phyloP scores from a whole-genome alignment of 371 early-diverging fungal species.

The Nematocida parisii region DNA sequence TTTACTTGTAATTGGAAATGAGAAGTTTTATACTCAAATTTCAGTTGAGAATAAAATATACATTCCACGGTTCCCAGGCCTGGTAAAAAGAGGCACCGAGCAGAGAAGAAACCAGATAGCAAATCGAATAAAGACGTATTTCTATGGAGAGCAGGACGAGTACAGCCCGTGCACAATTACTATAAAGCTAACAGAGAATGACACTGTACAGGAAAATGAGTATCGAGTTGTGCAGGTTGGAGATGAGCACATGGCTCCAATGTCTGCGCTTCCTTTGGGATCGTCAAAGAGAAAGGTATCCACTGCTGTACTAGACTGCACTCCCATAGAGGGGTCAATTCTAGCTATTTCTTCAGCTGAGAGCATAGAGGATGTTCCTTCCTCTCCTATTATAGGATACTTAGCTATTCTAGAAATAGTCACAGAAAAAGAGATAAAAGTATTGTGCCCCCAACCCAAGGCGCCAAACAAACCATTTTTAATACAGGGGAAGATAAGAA shows the following conservation, averaged over 20 bases:
- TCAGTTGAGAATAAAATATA: conserved; percentile 30
- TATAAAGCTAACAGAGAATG: conserved; percentile 44
- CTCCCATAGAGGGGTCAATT: conserved; percentile 57
- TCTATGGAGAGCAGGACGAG: conserved; percentile 67
- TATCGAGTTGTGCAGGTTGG: conserved; percentile 64
- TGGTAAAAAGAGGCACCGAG: conserved; percentile 56
- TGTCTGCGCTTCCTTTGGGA: conserved; percentile 69
- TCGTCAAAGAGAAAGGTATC: conserved; percentile 61
- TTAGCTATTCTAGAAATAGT: conserved; percentile 59
- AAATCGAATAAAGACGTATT: conserved; percentile 66
- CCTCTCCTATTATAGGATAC: conserved; percentile 66
- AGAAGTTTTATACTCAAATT: conserved; percentile 63
- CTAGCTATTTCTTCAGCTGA: conserved; percentile 67
- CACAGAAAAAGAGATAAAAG: conserved; percentile 56
- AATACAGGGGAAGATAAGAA: conserved; percentile 65
- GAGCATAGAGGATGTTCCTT: conserved; percentile 63
- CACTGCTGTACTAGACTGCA: conserved; percentile 51
- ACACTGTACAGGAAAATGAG: conserved; percentile 25
- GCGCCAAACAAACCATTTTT: conserved; percentile 60
- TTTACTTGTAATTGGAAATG: conserved; percentile 65
- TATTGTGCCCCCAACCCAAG: conserved; percentile 66
- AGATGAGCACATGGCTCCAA: conserved; percentile 68
- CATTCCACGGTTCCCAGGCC: conserved; percentile 52
- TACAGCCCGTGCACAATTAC: conserved; percentile 61
- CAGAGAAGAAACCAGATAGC: conserved; percentile 51